Evolutionary conservation across 768 basidiomycete species (phyloP).

Genomic region (Boletus bicolor): DNA sequence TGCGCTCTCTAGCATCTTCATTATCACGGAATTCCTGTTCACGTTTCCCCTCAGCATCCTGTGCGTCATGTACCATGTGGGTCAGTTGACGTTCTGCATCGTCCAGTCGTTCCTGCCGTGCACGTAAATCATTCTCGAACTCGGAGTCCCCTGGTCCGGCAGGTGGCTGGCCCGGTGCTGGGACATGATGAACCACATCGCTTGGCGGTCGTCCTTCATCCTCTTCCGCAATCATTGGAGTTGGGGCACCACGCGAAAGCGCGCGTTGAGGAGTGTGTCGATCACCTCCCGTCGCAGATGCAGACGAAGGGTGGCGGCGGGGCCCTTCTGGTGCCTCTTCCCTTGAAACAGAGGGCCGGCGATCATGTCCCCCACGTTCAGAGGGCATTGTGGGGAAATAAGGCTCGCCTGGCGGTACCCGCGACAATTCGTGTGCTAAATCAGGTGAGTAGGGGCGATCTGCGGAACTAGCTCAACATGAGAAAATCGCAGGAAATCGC

Average conservation of each 20-base stretch:
- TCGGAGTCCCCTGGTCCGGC: constrained; percentile 26
- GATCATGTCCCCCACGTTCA: background rate
- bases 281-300: constrained; percentile 1
- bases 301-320: constrained; percentile 11
- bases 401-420: constrained; percentile 8
- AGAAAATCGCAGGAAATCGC: background rate
- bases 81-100: constrained; percentile 52
- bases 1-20: constrained; percentile 61
- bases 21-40: constrained; percentile 61
- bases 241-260: constrained; percentile 15
- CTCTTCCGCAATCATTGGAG: constrained; percentile 18
- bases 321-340: background rate
- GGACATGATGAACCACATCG: constrained; percentile 28
- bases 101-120: constrained; percentile 51
- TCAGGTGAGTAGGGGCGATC: constrained; percentile 16
- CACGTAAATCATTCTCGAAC: constrained; percentile 45
- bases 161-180: constrained; percentile 13
- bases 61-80: constrained; percentile 45
- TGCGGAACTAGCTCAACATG: constrained; percentile 12
- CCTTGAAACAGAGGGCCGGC: background rate
- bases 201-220: constrained; percentile 21
- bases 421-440: constrained; percentile 5
- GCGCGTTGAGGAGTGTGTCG: constrained; percentile 11
- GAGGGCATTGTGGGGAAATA: constrained; percentile 15
- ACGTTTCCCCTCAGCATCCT: constrained; percentile 60